Evolutionary conservation across 345 rosid species (phyloP), one percentile per base, ranked within the genome.

Genomic region (Heritiera littoralis): DNA sequence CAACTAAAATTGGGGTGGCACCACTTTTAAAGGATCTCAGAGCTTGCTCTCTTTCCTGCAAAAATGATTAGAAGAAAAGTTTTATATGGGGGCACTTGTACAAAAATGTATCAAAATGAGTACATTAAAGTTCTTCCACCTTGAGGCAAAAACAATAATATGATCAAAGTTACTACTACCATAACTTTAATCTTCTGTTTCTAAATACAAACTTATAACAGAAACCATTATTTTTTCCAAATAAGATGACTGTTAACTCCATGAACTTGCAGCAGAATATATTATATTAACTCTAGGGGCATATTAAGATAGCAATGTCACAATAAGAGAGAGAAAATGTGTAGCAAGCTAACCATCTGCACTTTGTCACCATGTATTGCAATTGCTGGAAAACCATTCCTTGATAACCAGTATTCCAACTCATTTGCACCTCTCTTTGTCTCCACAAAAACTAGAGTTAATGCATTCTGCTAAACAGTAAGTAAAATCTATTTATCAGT

Each of bases 351-450:
- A 20, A 87, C 90, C 99, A 92, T 98, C 79, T 95, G 99, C 67
- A 93, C 66, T 89, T 97, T 89, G 82, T 94, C 99, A 74, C 99
- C 99, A 80, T 96, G 99, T 78, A 96, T 96, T 10, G 92, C 86
- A 67, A 97, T 92, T 55, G 98, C 97, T 49, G 97, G 98, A 79
- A 96, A 96, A 48, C 97, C 94, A 77, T 91, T 96, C 59, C 85
- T 65, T 76, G 87, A 90, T 74, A 95, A 64, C 99, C 99, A 95
- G 77, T 88, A 83, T 84, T 96, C 99, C 81, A 96, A 85, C 13
- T 96, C 85, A 83, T 96, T 95, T 41, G 99, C 99, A 7, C 95
- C 95, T 78, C 86, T 96, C 91, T 92, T 96, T n/a, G 99, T 96
- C 93, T 94, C 99, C 85, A 96, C 99, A 80, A 96, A 96, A 45